phyloP scores from a whole-genome alignment of 495 filamentous ascomycete species.

The Penicillium macrosclerotiorum region DNA sequence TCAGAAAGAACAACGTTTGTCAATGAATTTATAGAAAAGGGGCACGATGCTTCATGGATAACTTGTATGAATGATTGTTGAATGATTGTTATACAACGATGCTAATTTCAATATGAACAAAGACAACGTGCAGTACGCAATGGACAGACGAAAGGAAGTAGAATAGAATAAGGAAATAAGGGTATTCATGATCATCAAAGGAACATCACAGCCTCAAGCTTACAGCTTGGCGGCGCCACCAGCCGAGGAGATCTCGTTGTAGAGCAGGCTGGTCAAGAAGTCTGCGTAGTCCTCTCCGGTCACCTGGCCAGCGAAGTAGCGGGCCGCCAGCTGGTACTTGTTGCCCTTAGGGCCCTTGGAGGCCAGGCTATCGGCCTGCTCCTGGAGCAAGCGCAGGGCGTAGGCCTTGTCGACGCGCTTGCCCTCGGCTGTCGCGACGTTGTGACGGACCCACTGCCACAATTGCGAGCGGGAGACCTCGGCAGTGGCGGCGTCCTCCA shows the following conservation, averaged over 20 bases:
- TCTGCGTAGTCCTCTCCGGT: constrained; percentile 97
- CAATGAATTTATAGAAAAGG: too few species aligned
- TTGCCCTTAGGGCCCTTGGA: constrained; percentile 81
- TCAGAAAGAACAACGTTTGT: too few species aligned
- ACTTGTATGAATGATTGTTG: not conserved
- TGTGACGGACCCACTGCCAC: constrained; percentile 94
- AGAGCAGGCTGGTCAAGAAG: constrained; percentile 91
- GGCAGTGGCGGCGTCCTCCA: constrained; percentile 98
- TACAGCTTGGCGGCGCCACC: constrained; percentile 83
- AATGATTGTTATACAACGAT: constrained; percentile 22
- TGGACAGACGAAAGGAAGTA: not conserved
- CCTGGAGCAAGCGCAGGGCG: constrained; percentile 78
- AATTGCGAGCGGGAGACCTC: constrained; percentile 91
- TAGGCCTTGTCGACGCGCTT: constrained; percentile 92
- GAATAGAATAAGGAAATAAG: constrained; percentile 9
- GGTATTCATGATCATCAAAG: constrained; percentile 35
- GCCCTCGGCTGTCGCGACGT: constrained; percentile 81
- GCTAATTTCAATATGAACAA: constrained; percentile 14
- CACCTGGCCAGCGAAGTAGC: constrained; percentile 90
- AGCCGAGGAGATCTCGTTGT: constrained; percentile 91
- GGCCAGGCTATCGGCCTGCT: constrained; percentile 76
- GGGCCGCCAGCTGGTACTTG: constrained; percentile 85
- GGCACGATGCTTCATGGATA: too few species aligned
- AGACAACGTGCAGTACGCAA: not conserved
- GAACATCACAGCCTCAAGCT: constrained; percentile 14